Evolutionary conservation across 257 asterid genomes (phyloP).

Genomic region (Solanum sejunctum): DNA sequence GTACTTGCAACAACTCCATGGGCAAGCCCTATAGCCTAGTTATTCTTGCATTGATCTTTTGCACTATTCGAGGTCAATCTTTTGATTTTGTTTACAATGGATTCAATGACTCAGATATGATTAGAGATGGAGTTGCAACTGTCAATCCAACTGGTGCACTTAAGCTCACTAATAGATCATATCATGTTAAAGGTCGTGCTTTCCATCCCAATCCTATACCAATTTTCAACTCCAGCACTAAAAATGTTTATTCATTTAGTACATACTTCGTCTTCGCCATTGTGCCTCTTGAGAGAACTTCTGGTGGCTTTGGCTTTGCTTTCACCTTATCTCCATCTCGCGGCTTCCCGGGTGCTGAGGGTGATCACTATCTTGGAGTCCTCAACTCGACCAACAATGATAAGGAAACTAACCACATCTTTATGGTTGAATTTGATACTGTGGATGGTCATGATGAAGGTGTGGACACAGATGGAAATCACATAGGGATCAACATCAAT

Average conservation of each 20-base stretch:
- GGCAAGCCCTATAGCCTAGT: not conserved
- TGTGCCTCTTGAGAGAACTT: conserved; percentile 5
- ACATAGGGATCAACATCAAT: conserved; percentile 48
- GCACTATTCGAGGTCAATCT: conserved; percentile 7
- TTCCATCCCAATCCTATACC: conserved; percentile 26
- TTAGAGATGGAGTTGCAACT: conserved; percentile 6
- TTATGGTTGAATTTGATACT: conserved; percentile 69
- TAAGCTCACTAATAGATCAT: conserved; percentile 33
- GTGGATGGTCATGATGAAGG: conserved; percentile 26
- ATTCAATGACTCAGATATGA: conserved; percentile 28
- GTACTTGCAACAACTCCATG: conserved; percentile 3
- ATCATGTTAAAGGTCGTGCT: conserved; percentile 35
- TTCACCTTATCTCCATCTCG: conserved; percentile 39
- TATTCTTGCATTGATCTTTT: not conserved
- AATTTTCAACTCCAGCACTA: conserved; percentile 3
- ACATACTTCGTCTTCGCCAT: conserved; percentile 49
- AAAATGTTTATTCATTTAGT: conserved; percentile 29
- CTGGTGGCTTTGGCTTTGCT: conserved; percentile 59
- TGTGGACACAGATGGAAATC: conserved; percentile 24
- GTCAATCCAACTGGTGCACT: conserved; percentile 34
- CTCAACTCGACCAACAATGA: conserved; percentile 13
- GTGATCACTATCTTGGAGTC: conserved; percentile 42
- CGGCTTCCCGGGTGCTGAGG: conserved; percentile 13
- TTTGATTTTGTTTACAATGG: conserved; percentile 35
- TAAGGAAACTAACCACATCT: conserved; percentile 19